These are phyloP conservation scores for Aspergillus flavus DNA, from an alignment of 2,329 filamentous ascomycete genomes.

Conservation along the genomic window DNA sequence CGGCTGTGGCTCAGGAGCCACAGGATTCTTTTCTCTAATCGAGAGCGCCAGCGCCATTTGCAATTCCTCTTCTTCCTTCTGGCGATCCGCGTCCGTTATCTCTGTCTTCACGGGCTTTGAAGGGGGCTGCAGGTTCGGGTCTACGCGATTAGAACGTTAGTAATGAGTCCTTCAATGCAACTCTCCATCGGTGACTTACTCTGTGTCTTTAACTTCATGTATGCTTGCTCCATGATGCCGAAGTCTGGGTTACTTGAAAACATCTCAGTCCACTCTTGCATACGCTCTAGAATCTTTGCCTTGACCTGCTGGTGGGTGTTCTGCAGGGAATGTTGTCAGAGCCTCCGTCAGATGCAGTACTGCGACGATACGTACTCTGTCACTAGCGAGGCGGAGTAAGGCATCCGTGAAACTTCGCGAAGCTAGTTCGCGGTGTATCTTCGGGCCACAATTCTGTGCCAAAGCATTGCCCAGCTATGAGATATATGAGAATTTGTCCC, in stretches of 20 bases:
- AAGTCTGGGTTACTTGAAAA: conserved; percentile 86
- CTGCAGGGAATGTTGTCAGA: conserved; percentile 32
- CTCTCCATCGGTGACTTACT: conserved; percentile 47
- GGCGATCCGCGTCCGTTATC: conserved; percentile 84
- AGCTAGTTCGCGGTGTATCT: conserved; percentile 85
- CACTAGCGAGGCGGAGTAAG: conserved; percentile 83
- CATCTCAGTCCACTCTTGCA: conserved; percentile 96
- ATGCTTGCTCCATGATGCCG: conserved; percentile 96
- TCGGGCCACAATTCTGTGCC: conserved; percentile 85
- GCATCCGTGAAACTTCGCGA: conserved; percentile 94
- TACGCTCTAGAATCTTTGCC: conserved; percentile 92
- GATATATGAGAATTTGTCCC: conserved; percentile 9
- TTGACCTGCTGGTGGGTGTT: conserved; percentile 98
- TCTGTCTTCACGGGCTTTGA: conserved; percentile 92
- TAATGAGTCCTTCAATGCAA: conserved; percentile 1
- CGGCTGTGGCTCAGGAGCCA: conserved; percentile 38
- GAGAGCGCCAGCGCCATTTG: conserved; percentile 95
- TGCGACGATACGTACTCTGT: conserved; percentile 57
- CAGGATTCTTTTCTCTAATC: conserved; percentile 74
- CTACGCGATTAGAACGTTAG: conserved; percentile 52
- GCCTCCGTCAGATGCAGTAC: not conserved
- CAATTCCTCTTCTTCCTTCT: conserved; percentile 95
- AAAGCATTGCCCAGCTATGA: conserved; percentile 82
- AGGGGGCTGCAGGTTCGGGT: conserved; percentile 87
- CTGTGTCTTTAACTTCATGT: conserved; percentile 77